A percentile compares a stretch with the other conserved stretches of the same genome.
Evolutionary conservation across 1,284 basidiomycete species (phyloP).

Genomic region (Trichosporon asahii): DNA sequence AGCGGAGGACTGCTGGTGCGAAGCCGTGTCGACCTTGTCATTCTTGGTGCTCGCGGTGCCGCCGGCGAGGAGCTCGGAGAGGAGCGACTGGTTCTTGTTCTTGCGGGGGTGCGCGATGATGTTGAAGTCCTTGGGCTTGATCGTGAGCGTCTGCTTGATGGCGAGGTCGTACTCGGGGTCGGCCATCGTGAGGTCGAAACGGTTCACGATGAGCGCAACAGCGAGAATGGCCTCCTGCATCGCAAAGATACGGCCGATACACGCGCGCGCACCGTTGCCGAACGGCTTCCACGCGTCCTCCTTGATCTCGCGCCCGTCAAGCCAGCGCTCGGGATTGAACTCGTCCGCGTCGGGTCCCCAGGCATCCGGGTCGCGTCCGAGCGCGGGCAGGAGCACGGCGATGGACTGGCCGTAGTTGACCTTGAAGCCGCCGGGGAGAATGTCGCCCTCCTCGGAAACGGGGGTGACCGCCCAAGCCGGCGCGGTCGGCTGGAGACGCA

Average conservation of each 20-base stretch:
- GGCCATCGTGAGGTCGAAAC: slow-evolving; percentile 55
- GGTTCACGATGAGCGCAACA: slow-evolving; percentile 53
- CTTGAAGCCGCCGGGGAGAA: slow-evolving; percentile 42
- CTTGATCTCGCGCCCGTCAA: slow-evolving; percentile 53
- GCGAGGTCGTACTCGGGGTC: slow-evolving; percentile 55
- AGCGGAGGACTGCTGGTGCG: neutral
- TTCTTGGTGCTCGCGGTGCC: neutral
- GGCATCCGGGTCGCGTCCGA: slow-evolving; percentile 55
- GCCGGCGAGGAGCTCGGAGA: slow-evolving; percentile 21
- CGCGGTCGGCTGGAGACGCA: slow-evolving; percentile 56
- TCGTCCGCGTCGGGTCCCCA: slow-evolving; percentile 57
- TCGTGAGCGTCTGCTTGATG: slow-evolving; percentile 56
- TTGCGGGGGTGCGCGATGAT: slow-evolving; percentile 53
- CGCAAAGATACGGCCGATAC: slow-evolving; percentile 54
- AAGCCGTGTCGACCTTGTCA: neutral
- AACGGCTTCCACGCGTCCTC: slow-evolving; percentile 48
- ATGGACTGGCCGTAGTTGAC: slow-evolving; percentile 50
- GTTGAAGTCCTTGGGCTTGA: slow-evolving; percentile 56
- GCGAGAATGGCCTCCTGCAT: slow-evolving; percentile 57
- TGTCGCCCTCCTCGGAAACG: slow-evolving; percentile 15
- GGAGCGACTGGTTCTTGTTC: slow-evolving; percentile 24
- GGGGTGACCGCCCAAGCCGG: slow-evolving; percentile 27
- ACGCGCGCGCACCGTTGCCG: slow-evolving; percentile 40
- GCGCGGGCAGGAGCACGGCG: slow-evolving; percentile 43
- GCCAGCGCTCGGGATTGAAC: slow-evolving; percentile 54